phyloP scores from a whole-genome alignment of 768 basidiomycete species.

The Agrocybe praecox region DNA sequence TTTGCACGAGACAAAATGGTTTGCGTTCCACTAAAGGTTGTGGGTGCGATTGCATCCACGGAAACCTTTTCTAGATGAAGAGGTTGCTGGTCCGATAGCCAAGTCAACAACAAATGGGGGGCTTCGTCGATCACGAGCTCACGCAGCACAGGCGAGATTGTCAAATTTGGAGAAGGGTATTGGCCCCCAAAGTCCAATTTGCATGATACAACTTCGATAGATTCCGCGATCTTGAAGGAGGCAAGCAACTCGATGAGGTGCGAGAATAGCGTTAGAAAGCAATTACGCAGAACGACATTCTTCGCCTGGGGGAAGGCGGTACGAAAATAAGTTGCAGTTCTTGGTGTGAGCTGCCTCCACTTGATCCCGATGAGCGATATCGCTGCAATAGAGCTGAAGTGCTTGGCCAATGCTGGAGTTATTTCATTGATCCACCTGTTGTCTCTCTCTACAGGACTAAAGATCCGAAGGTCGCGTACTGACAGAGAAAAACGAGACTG shows the following conservation, averaged over 20 bases:
- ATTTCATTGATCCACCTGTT: neutral
- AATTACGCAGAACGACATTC: neutral
- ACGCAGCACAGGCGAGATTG: neutral
- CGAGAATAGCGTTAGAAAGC: neutral
- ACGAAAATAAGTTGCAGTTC: neutral
- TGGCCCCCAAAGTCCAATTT: neutral
- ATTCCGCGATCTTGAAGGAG: neutral
- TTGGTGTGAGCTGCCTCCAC: neutral
- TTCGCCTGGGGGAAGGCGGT: neutral
- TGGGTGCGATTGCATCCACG: neutral
- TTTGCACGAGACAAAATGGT: neutral
- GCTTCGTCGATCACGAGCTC: neutral
- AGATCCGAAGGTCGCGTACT: conserved; percentile 1
- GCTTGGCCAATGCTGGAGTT: neutral
- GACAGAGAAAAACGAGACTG: conserved; percentile 3
- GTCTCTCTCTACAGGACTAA: neutral
- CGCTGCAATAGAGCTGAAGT: neutral
- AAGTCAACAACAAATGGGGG: neutral
- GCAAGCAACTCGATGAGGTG: neutral
- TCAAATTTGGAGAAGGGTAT: neutral
- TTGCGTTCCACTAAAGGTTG: neutral
- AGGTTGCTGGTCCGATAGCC: neutral
- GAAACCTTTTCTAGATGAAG: neutral
- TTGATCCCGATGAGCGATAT: neutral
- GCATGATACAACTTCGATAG: neutral